Evolutionary conservation across 1,284 basidiomycete genomes (phyloP), one percentile per base, ranked within the genome.

Genomic region (Coniferiporia weirii): DNA sequence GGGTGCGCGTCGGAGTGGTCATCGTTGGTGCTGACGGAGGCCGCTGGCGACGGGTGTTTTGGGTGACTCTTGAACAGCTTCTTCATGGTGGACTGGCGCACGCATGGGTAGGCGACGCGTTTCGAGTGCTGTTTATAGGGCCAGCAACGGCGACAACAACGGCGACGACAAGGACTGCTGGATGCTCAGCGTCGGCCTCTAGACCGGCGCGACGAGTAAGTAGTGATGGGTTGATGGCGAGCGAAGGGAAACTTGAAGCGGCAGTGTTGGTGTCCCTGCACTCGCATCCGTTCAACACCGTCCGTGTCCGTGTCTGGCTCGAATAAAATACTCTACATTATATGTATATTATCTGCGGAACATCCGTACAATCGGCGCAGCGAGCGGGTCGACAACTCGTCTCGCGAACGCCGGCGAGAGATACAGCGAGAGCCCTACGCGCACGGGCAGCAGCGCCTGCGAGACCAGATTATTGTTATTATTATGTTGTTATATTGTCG

Each of bases 391-490:
- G 17, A 92, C 67, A 4, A 85, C 67, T 8, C 75, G 62, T 49
- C 91, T 76, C 10, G 91, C 89, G 70, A 94, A 89, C 9, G 78
- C 77, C 9, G 92, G 93, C 0, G 91, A 80, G 1, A 89, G 75
- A 65, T 87, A 92, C 34, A 95, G 64, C 1, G 90, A 92, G 1
- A 84, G 68, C 0, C 82, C 90, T 62, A 95, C 81, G 7, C 93
- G 82, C 17, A 89, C 68, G 1, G 93, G 91, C 3, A 93, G 68
- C 12, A 94, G 71, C 0, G 89, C 89, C 92, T 95, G 64, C 4
- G 56, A 19, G 59, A 50, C 22, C 38, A 32, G 50, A 55, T 56
- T 20, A 58, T 44, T 43, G 50, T 38, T 1, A 27, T 40, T 9
- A 57, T 27, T 52, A 15, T 7, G 22, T n/a, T 43, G 34, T 45